Evolutionary conservation across 208 protist species (phyloP).

Genomic region (Entamoeba nuttalli): DNA sequence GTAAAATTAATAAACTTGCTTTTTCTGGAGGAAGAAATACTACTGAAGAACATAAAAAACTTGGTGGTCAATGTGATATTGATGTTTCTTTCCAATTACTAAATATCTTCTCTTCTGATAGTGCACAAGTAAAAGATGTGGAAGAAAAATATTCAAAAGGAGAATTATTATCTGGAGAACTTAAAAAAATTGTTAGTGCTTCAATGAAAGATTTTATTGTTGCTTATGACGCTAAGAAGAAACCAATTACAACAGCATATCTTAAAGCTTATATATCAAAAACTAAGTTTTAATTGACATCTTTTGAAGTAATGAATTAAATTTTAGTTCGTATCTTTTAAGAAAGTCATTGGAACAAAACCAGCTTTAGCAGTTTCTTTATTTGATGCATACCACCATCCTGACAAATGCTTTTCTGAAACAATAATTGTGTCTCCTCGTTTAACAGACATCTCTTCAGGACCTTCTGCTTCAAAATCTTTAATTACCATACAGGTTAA

Average conservation of each 20-base stretch:
- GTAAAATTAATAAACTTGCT: conserved; percentile 58
- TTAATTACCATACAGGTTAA: background rate
- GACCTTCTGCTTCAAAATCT: background rate
- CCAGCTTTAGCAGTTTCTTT: background rate
- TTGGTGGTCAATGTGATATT: conserved; percentile 49
- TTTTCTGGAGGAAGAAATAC: conserved; percentile 68
- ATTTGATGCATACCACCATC: background rate
- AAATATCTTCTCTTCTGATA: conserved; percentile 1
- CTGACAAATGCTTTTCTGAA: background rate
- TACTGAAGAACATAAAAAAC: conserved; percentile 59
- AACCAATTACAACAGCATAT: background rate
- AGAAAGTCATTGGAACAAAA: background rate
- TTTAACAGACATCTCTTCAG: background rate
- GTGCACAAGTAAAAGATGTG: background rate
- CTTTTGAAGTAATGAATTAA: too few relatives aligned
- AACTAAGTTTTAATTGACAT: too few relatives aligned
- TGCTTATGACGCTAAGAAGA: background rate
- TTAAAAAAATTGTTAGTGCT: background rate
- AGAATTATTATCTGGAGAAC: conserved; percentile 7
- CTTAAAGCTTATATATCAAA: background rate
- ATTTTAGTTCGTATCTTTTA: background rate
- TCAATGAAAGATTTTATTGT: background rate
- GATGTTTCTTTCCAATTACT: conserved; percentile 10
- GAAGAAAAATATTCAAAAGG: background rate
- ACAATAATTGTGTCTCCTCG: background rate